Conservation (phyloP, 2,329 filamentous ascomycete genomes). For the Aureobasidium mangrovei region DNA sequence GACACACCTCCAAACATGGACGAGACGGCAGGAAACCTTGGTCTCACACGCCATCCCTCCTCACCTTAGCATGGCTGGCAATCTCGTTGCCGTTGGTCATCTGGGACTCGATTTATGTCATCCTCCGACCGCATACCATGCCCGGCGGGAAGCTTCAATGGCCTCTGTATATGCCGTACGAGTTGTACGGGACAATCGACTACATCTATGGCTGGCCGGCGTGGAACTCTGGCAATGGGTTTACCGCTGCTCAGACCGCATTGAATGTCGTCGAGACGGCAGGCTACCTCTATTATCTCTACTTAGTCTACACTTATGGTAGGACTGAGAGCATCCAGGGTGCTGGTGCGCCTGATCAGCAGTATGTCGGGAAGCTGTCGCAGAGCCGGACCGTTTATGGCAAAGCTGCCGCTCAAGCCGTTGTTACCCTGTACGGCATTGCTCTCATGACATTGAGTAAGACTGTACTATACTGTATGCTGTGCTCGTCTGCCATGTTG, state of each 20-base stretch:
- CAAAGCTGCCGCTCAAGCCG: constrained; percentile 44
- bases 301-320: constrained; percentile 40
- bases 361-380: constrained; percentile 37
- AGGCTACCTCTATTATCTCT: constrained; percentile 56
- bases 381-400: constrained; percentile 45
- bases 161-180: constrained; percentile 69
- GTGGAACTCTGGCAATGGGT: constrained; percentile 59
- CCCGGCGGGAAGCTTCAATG: constrained; percentile 63
- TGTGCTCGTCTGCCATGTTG: not conserved
- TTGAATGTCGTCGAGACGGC: constrained; percentile 61
- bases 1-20: not conserved
- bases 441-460: constrained; percentile 59
- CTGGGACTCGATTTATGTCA: constrained; percentile 71
- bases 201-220: constrained; percentile 73
- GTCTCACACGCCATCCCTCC: constrained; percentile 52
- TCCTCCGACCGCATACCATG: constrained; percentile 75
- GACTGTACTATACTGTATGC: constrained; percentile 55
- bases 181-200: constrained; percentile 71
- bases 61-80: constrained; percentile 61
- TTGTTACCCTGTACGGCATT: constrained; percentile 50
- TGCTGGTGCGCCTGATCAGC: constrained; percentile 32
- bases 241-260: constrained; percentile 64
- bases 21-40: constrained; percentile 27
- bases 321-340: constrained; percentile 25
- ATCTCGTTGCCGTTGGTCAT: constrained; percentile 67